Evolutionary conservation across 176 grass and related monocot genomes (phyloP).

Genomic region (Melocanna baccifera): DNA sequence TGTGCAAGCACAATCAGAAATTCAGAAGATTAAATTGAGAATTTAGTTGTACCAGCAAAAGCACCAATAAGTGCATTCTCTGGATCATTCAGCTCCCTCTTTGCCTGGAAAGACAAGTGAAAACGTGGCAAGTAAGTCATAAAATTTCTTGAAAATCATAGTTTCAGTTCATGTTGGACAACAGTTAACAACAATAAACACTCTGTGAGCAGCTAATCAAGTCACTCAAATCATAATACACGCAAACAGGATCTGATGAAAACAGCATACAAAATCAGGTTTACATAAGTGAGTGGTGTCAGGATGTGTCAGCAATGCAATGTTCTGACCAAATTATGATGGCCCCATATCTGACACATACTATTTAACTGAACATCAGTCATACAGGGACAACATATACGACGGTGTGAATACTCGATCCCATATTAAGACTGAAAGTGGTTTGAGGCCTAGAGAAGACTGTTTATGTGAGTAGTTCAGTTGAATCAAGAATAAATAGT

Average conservation of each 20-base stretch:
- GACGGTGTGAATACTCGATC: not conserved
- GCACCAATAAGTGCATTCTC: constrained; percentile 97
- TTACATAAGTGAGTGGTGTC: not conserved
- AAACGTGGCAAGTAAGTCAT: not conserved
- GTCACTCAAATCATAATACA: not conserved
- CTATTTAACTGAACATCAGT: not conserved
- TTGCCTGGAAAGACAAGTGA: constrained; percentile 47
- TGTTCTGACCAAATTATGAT: not conserved
- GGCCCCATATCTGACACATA: not conserved
- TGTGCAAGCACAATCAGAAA: not conserved
- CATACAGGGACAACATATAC: not conserved
- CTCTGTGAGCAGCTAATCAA: not conserved
- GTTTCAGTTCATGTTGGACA: not conserved
- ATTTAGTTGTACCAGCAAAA: constrained; percentile 63
- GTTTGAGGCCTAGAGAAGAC: not conserved
- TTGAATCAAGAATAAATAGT: not conserved
- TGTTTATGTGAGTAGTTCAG: not conserved
- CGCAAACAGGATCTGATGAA: not conserved
- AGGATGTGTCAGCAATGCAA: not conserved
- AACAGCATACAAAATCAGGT: not conserved
- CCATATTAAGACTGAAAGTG: not conserved
- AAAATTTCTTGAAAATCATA: not conserved
- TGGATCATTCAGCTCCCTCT: constrained; percentile 83
- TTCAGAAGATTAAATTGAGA: not conserved
- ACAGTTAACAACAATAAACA: not conserved